These are phyloP conservation scores for Pholiota molesta DNA, from an alignment of 768 basidiomycete genomes.

Conservation along the genomic window DNA sequence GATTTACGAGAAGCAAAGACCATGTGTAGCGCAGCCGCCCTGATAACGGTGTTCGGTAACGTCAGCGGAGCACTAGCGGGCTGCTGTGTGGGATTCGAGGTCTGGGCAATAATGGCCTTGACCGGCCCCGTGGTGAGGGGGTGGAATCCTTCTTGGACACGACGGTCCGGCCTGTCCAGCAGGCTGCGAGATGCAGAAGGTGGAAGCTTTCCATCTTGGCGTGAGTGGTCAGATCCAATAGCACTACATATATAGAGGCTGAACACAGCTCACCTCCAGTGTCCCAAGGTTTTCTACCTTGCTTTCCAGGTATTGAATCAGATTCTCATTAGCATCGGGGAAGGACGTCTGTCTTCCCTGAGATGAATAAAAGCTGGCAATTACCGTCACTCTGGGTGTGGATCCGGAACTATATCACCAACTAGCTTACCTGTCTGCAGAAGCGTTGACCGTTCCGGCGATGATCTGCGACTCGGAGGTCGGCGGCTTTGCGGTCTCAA, in stretches of 20 bases:
- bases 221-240: conserved; percentile 4
- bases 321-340: conserved; percentile 67
- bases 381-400: conserved; percentile 7
- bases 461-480: conserved; percentile 41
- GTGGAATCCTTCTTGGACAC: conserved; percentile 30
- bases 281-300: conserved; percentile 60
- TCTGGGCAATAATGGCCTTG: conserved; percentile 36
- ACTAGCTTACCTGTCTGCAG: conserved; percentile 67
- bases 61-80: conserved; percentile 19
- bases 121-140: conserved; percentile 48
- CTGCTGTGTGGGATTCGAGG: conserved; percentile 24
- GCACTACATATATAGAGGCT: background rate
- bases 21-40: conserved; percentile 82
- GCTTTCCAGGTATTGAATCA: conserved; percentile 58
- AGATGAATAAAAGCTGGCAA: conserved; percentile 78
- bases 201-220: conserved; percentile 86
- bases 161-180: conserved; percentile 51
- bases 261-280: conserved; percentile 59
- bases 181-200: conserved; percentile 75
- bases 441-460: conserved; percentile 65
- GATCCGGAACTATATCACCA: background rate
- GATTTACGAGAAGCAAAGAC: conserved; percentile 79
- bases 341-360: conserved; percentile 85
- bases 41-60: conserved; percentile 44
- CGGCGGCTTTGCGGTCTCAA: conserved; percentile 47